Evolutionary conservation across 441 rosid genomes (phyloP), one percentile per base, ranked within the genome.

Genomic region (Adansonia gregorii): DNA sequence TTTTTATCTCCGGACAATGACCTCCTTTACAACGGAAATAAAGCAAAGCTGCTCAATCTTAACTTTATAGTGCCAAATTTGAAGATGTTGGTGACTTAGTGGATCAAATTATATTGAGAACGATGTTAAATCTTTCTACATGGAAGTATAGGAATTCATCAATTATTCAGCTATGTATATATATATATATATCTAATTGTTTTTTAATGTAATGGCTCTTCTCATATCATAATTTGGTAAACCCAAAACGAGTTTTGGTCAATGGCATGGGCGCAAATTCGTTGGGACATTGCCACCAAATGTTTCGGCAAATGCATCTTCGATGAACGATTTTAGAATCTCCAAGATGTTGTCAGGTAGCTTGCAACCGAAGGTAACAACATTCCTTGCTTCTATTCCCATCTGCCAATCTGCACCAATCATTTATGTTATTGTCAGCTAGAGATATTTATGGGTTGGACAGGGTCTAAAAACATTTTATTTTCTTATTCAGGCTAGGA

Each of bases 331-430:
- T 27, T 27, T 61, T 0, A 12, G 3, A 27, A 3, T 61, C 66
- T 61, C 17, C 41, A 4, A 24, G 17, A 1, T 14, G 10, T 1
- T 61, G 8, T 43, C 8, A 43, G 46, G 46, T 43, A 7, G 46
- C 46, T 6, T 17, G 67, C 43, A 61, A 5, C 43, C 1, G 19
- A 31, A 63, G 10, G 52, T 15, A 4, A 41, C 51, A 48, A 68
- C 73, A 8, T 48, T 49, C 56, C 56, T 68, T 48, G 56, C 73
- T 68, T 68, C 41, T 9, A 68, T 7, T 48, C 19, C 56, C 52
- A 11, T 68, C 31, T 68, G 17, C 56, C 5, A 22, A 67, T 45
- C 55, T 20, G 35, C 7, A 10, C 15, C 27, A 31, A 63, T 27
- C 19, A 6, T 31, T 31, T 8, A 31, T 63, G 45, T 15, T 12